A percentile compares a stretch with the other conserved stretches of the same genome.
These are phyloP conservation scores for Phialophora tarda DNA, from an alignment of 2,329 filamentous ascomycete species.

Conservation along the genomic window DNA sequence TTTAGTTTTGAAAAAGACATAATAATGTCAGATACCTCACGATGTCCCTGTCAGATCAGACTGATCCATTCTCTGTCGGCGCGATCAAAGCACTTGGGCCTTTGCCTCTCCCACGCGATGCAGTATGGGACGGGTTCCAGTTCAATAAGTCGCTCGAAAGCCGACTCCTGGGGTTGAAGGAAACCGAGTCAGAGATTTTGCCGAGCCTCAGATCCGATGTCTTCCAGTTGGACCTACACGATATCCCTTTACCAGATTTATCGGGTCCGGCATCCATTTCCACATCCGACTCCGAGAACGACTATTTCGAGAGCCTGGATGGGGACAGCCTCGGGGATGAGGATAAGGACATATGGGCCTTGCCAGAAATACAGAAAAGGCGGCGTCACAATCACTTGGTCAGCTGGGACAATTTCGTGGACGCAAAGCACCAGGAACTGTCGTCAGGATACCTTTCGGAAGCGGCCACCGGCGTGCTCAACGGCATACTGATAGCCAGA, in stretches of 20 bases:
- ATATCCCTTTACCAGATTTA: constrained; percentile 27
- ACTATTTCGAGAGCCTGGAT: constrained; percentile 21
- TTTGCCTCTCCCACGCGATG: not conserved
- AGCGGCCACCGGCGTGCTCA: constrained; percentile 48
- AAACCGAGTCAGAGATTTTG: constrained; percentile 23
- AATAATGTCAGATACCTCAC: constrained; percentile 11
- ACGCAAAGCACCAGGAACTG: constrained; percentile 43
- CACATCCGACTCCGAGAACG: constrained; percentile 33
- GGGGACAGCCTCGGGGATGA: constrained; percentile 36
- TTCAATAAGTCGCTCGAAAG: constrained; percentile 34
- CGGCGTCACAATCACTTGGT: constrained; percentile 35
- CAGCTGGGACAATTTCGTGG: constrained; percentile 52
- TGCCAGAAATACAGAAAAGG: constrained; percentile 40
- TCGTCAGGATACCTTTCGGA: constrained; percentile 52
- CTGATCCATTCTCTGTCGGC: constrained; percentile 23
- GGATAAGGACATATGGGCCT: constrained; percentile 46
- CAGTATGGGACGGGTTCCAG: constrained; percentile 36
- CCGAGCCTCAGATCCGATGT: constrained; percentile 23
- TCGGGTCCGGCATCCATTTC: constrained; percentile 23
- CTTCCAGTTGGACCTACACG: constrained; percentile 29
- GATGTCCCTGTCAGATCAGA: constrained; percentile 21
- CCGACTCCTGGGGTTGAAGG: constrained; percentile 30
- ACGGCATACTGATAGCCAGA: constrained; percentile 44
- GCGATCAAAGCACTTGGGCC: constrained; percentile 13
- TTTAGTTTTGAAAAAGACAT: not conserved